Evolutionary conservation across 257 asterid genomes (phyloP).

Genomic region (Lantana camara): DNA sequence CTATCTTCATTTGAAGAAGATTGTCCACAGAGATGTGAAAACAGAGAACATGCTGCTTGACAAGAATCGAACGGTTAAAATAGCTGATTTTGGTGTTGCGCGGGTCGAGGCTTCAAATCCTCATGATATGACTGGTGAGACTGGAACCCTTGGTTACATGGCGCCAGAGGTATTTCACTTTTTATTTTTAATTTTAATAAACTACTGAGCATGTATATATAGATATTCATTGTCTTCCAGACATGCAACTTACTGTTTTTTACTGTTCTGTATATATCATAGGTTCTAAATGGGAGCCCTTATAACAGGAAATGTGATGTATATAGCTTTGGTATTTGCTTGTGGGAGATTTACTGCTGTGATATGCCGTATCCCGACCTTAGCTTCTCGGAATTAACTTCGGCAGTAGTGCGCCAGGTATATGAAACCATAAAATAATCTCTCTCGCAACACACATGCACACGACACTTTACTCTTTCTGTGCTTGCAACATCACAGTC

Average conservation of each 20-base stretch:
- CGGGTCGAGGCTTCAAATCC: constrained; percentile 93
- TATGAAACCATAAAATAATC: neutral
- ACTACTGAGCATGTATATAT: neutral
- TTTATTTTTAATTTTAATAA: neutral
- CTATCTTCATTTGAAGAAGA: constrained; percentile 77
- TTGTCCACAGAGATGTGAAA: constrained; percentile 88
- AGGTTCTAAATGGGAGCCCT: constrained; percentile 88
- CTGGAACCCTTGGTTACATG: constrained; percentile 96
- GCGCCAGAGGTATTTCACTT: constrained; percentile 80
- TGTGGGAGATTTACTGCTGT: constrained; percentile 95
- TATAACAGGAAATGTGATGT: constrained; percentile 89
- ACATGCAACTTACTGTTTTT: neutral
- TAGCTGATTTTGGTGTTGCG: constrained; percentile 95
- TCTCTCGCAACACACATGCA: neutral
- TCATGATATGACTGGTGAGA: constrained; percentile 93
- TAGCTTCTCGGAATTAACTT: constrained; percentile 84
- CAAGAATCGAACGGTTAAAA: constrained; percentile 63
- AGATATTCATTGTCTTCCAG: neutral
- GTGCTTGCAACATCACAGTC: too few species aligned
- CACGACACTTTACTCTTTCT: neutral
- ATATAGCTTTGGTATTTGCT: constrained; percentile 88
- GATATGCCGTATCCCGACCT: constrained; percentile 94
- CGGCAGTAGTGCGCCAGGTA: constrained; percentile 90
- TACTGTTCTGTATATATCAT: constrained; percentile 11
- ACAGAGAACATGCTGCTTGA: constrained; percentile 92